Evolutionary conservation across 371 early-diverging fungal species (phyloP).

Genomic region (Syncephalastrum monosporum): DNA sequence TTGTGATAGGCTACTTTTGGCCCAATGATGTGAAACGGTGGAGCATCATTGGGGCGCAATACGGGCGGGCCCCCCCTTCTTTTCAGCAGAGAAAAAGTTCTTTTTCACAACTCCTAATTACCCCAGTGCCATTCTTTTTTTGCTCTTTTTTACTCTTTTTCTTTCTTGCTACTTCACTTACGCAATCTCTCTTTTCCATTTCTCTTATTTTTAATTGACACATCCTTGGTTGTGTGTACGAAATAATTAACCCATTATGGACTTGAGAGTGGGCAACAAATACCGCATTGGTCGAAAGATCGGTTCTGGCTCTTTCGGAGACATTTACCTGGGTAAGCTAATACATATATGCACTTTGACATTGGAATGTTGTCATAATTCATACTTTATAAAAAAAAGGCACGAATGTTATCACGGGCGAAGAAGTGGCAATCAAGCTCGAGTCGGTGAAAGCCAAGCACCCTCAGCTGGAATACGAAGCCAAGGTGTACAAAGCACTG

Average conservation of each 20-base stretch:
- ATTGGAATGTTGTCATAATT: background rate
- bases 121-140: constrained; percentile 1
- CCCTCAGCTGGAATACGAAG: constrained; percentile 97
- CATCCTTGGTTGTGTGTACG: background rate
- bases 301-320: constrained; percentile 99
- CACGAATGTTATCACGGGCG: constrained; percentile 88
- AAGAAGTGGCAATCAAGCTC: constrained; percentile 97
- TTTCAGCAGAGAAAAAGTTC: too few species aligned
- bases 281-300: constrained; percentile 96
- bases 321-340: constrained; percentile 91
- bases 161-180: background rate
- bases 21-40: too few species aligned
- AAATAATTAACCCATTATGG: constrained; percentile 21
- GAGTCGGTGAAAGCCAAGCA: constrained; percentile 92
- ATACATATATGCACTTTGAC: background rate
- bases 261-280: constrained; percentile 85
- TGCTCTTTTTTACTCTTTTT: constrained; percentile 2
- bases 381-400: constrained; percentile 48
- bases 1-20: too few species aligned
- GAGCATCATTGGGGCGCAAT: too few species aligned
- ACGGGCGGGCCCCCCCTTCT: too few species aligned
- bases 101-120: background rate
- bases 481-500: constrained; percentile 91
- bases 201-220: background rate
- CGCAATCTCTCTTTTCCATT: background rate